phyloP scores from a whole-genome alignment of 345 rosid species.

The Corymbia maculata region DNA sequence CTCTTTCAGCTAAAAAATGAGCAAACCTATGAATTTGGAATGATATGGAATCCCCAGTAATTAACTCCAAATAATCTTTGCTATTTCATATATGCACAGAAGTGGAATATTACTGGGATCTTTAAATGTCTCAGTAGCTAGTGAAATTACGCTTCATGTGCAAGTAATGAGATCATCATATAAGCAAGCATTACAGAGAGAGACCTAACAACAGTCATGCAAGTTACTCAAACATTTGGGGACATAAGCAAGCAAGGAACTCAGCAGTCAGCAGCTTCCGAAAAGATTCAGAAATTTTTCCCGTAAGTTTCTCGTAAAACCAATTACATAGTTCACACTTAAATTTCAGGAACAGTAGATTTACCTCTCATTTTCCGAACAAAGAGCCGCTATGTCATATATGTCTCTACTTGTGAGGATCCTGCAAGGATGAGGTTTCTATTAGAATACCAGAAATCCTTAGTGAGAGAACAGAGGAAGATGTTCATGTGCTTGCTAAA shows the following conservation, averaged over 20 bases:
- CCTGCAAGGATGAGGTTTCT: conserved; percentile 16
- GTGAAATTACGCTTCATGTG: background rate
- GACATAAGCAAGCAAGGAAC: background rate
- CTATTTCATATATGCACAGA: background rate
- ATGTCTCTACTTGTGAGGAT: conserved; percentile 55
- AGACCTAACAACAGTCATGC: background rate
- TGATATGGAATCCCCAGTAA: background rate
- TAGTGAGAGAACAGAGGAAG: background rate
- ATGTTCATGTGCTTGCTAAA: background rate
- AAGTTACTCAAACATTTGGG: background rate
- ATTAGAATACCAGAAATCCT: background rate
- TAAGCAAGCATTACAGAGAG: background rate
- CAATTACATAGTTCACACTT: background rate
- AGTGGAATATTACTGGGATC: background rate
- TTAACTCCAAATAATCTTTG: background rate
- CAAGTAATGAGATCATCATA: background rate
- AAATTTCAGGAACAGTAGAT: background rate
- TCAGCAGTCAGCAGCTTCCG: background rate
- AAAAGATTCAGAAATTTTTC: background rate
- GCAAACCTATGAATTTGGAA: background rate
- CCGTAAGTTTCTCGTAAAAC: background rate
- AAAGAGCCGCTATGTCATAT: conserved; percentile 83
- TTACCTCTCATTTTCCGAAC: conserved; percentile 72
- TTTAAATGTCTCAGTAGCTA: background rate
- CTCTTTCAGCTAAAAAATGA: background rate